phyloP scores from a whole-genome alignment of 768 basidiomycete species.

The Auriscalpium microsporum region DNA sequence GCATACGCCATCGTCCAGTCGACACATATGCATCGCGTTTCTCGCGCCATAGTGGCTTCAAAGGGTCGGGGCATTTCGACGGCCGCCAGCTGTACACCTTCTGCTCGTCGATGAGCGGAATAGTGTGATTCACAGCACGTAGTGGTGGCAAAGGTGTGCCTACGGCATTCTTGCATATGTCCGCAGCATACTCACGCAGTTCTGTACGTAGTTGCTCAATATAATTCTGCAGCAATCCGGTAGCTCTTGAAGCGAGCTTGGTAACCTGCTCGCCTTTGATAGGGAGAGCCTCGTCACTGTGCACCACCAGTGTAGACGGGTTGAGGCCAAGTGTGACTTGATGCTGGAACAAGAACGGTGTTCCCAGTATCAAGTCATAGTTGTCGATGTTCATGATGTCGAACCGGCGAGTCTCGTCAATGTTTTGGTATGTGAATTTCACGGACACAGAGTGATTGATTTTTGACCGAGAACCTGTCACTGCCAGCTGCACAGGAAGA shows the following conservation, averaged over 20 bases:
- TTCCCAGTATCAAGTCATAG: conserved; percentile 26
- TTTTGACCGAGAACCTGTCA: conserved; percentile 32
- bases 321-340: not conserved
- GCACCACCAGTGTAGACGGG: not conserved
- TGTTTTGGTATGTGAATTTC: conserved; percentile 26
- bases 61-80: conserved; percentile 28
- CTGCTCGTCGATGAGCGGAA: conserved; percentile 25
- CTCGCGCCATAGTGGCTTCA: conserved; percentile 18
- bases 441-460: conserved; percentile 24
- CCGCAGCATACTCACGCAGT: conserved; percentile 12
- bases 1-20: conserved; percentile 24
- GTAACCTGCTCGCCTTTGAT: not conserved
- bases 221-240: not conserved
- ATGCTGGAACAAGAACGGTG: conserved; percentile 24
- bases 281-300: not conserved
- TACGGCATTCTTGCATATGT: conserved; percentile 14
- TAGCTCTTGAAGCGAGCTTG: not conserved
- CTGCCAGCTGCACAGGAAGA: conserved; percentile 30
- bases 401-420: conserved; percentile 20
- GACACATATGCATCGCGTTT: conserved; percentile 24
- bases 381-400: conserved; percentile 21
- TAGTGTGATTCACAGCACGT: conserved; percentile 28
- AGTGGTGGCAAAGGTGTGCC: conserved; percentile 19
- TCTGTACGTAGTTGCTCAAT: not conserved
- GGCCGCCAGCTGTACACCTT: conserved; percentile 28